These are phyloP conservation scores for Oryza officinalis DNA, from an alignment of 176 grass and related monocot species.

Conservation along the genomic window DNA sequence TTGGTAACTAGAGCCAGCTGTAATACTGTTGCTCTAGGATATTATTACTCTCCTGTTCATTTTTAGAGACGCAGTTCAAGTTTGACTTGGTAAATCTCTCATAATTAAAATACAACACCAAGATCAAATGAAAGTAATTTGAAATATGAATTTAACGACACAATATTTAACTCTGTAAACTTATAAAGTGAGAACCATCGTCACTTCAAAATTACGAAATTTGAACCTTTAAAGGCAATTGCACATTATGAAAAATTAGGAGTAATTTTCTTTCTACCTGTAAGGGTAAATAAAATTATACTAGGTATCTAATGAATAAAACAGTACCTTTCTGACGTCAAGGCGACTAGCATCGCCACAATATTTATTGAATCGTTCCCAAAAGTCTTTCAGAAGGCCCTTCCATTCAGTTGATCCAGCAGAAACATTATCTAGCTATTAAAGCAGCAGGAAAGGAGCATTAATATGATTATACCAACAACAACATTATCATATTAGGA, in stretches of 20 bases:
- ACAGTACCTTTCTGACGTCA: constrained; percentile 73
- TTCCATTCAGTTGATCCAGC: constrained; percentile 93
- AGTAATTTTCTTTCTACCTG: not conserved
- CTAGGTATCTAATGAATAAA: constrained; percentile 1
- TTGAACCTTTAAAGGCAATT: not conserved
- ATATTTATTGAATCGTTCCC: constrained; percentile 88
- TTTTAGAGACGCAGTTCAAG: not conserved
- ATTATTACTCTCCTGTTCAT: too few species aligned
- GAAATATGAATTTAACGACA: not conserved
- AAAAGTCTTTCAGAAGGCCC: constrained; percentile 83
- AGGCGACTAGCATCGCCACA: constrained; percentile 58
- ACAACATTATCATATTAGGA: not conserved
- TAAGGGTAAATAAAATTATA: constrained; percentile 4
- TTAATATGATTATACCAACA: constrained; percentile 23
- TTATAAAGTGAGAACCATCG: not conserved
- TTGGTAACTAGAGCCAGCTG: not conserved
- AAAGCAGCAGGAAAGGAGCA: constrained; percentile 36
- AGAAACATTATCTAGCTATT: constrained; percentile 96
- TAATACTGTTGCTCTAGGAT: not conserved
- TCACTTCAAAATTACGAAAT: not conserved
- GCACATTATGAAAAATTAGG: not conserved
- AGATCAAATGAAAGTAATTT: not conserved
- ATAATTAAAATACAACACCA: not conserved
- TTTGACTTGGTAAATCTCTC: not conserved
- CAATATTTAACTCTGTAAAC: not conserved